Evolutionary conservation across 1,284 basidiomycete species (phyloP).

Genomic region (Puccinia hordei): DNA sequence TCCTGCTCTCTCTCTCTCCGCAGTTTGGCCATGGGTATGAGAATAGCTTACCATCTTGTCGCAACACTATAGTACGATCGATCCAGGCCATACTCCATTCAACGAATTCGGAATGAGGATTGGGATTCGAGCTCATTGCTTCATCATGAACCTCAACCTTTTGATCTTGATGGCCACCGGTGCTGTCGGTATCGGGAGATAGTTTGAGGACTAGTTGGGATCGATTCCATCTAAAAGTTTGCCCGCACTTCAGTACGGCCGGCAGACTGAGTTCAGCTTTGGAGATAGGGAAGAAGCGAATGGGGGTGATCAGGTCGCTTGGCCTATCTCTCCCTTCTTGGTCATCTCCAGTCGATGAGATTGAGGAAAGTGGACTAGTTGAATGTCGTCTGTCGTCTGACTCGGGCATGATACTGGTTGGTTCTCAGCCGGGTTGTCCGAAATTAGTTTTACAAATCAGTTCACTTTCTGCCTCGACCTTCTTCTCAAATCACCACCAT

Average conservation of each 20-base stretch:
- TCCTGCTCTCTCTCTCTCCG: not conserved
- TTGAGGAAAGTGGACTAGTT: constrained; percentile 15
- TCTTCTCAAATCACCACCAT: too few relatives aligned
- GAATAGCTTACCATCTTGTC: constrained; percentile 56
- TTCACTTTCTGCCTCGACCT: too few relatives aligned
- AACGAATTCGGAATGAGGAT: constrained; percentile 13
- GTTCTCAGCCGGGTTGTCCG: too few relatives aligned
- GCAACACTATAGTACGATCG: constrained; percentile 55
- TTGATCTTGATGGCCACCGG: constrained; percentile 17
- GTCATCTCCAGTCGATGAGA: not conserved
- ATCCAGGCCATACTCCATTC: constrained; percentile 55
- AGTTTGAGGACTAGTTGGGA: constrained; percentile 5
- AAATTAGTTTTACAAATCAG: too few relatives aligned
- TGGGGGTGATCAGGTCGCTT: constrained; percentile 53
- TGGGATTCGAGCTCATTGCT: not conserved
- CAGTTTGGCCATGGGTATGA: not conserved
- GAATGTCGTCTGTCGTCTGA: not conserved
- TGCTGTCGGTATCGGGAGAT: not conserved
- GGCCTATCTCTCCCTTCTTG: not conserved
- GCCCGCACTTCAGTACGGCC: constrained; percentile 54
- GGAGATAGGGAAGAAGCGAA: constrained; percentile 54
- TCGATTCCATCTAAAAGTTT: constrained; percentile 56
- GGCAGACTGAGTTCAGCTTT: constrained; percentile 55
- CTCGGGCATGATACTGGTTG: too few relatives aligned
- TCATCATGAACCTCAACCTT: not conserved